Conservation (phyloP, 331 rosid genomes). For the Acacia pycnantha region DNA sequence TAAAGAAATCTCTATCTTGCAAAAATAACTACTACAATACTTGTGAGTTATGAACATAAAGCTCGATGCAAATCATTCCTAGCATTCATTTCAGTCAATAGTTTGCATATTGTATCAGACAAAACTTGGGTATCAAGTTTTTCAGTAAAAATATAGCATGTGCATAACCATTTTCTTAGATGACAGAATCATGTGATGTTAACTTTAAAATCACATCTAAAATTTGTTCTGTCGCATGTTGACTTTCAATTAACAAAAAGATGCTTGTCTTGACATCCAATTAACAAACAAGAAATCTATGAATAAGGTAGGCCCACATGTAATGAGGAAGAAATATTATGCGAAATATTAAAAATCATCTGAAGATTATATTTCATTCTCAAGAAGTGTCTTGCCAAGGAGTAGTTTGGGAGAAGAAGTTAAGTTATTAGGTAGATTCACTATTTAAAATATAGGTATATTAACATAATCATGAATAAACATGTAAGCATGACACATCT, state of each 20-base stretch:
- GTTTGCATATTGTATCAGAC: no score
- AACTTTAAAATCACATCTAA: background rate
- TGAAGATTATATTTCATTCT: background rate
- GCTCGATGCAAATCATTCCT: no score
- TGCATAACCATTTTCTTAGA: background rate
- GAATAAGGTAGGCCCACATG: background rate
- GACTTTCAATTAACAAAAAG: background rate
- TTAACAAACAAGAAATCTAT: background rate
- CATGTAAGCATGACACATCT: background rate
- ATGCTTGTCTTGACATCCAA: no score
- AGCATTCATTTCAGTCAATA: no score
- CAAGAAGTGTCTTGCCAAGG: background rate
- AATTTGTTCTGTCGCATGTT: background rate
- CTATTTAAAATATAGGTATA: background rate
- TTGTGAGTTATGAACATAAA: no score
- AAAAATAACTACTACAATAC: no score
- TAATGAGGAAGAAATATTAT: background rate
- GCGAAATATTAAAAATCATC: background rate
- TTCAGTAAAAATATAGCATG: background rate
- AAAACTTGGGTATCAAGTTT: background rate
- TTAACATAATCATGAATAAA: background rate
- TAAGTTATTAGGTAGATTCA: background rate
- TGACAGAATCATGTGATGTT: background rate
- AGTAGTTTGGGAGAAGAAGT: background rate
- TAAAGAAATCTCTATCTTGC: no score